Base-by-base conservation (phyloP, 306 rosid species). In the Cercis canadensis region DNA sequence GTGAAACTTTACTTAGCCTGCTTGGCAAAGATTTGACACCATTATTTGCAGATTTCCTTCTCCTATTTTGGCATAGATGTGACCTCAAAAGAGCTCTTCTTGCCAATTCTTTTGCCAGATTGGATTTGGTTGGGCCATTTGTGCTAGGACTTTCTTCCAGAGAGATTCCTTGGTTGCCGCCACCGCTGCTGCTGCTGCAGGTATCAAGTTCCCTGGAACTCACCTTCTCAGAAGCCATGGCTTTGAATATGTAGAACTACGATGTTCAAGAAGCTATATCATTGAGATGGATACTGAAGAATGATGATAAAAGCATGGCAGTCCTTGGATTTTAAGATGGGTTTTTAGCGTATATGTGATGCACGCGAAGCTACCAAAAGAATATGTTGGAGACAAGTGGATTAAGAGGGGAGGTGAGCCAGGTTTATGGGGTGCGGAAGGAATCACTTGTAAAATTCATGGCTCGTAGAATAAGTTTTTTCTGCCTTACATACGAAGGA, bases 1-100 rank as follows among this genome's bases (percentile, higher is more conserved):
- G 55, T 14, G 93, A 87, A 78, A 87, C 93, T 69, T 84, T 87
- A 80, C 96, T 92, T 8, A 89, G 70, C 74, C 97, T 87, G 76
- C 96, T 87, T 5, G 92, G 96, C 47, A 84, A 78, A 17, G 78
- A 75, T 57, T 81, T 85, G 14, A 34, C 57, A 60, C 50, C 57
- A 68, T 67, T 77, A 62, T 39, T 76, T n/a, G 74, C 52, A 29
- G 6, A 12, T 70, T 77, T 81, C 71, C 78, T 82, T 57, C 79
- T 80, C 15, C 81, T 80, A 21, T 62, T 81, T 60, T 73, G 73
- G 17, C 81, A 83, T 31, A 55, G 87, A 60, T 81, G 86, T 7
- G 88, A 76, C 58, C 86, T 84, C 56, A 78, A 67, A 13, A 87
- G 76, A 63, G 96, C 97, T 71, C 88, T 84, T 57, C 84, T 83